Evolutionary conservation across 345 rosid genomes (phyloP), one percentile per base, ranked within the genome.

Genomic region (Anastatica hierochuntica): DNA sequence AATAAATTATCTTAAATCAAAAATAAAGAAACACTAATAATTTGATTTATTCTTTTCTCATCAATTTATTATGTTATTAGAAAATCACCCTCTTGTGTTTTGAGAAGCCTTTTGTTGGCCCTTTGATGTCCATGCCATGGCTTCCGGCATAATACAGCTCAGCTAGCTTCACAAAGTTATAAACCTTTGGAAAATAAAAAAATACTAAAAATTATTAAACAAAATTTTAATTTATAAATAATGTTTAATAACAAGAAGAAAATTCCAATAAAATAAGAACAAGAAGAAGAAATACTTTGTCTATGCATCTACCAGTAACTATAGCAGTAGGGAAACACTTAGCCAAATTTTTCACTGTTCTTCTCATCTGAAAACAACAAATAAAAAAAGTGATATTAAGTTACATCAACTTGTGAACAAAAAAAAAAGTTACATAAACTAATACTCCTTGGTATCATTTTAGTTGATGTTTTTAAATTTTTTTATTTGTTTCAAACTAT

Each of bases 61-160:
- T n/a, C n/a, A n/a, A n/a, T n/a, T n/a, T n/a, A n/a, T n/a, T n/a
- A n/a, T n/a, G n/a, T n/a, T n/a, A n/a, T n/a, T n/a, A n/a, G n/a
- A n/a, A n/a, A n/a, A n/a, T n/a, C n/a, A 80, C 96, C 73, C 75
- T 79, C 52, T 66, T 76, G 76, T 69, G 45, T 49, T 70, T 70
- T 43, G 77, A 64, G 19, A 59, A 67, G 12, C 78, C 75, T 68
- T 77, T 80, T 2, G 80, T 71, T 29, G 99, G 99, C 3, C 95
- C 97, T 71, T 72, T 83, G 31, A 94, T 94, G 87, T 94, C 99
- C 99, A 94, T 94, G 15, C 99, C 99, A 70, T 94, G 99, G 72
- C 99, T 94, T 10, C 99, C 99, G 3, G 99, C 97, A 43, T 94
- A 94, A 73, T 94, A 94, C 38, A 88, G 56, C 65, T 77, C 99